These are phyloP conservation scores for Peronospora farinosa DNA, from an alignment of 352 stramenopile genomes.

Conservation along the genomic window DNA sequence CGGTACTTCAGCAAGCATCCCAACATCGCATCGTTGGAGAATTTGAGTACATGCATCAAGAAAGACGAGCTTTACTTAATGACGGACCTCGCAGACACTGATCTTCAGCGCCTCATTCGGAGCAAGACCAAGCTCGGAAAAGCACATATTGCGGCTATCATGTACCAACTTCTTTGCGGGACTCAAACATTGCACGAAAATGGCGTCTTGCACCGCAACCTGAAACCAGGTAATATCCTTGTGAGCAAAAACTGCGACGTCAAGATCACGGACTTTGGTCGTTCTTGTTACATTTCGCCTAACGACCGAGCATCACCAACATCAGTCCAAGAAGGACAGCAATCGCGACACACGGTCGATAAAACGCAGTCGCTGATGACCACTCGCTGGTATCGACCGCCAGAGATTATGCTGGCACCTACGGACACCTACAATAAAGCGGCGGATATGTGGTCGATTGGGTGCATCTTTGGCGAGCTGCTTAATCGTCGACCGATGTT, in stretches of 20 bases:
- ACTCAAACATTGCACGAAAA: conserved; percentile 89
- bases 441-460: conserved; percentile 85
- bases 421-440: conserved; percentile 72
- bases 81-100: conserved; percentile 92
- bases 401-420: conserved; percentile 82
- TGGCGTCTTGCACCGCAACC: conserved; percentile 75
- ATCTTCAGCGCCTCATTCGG: conserved; percentile 87
- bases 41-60: conserved; percentile 74
- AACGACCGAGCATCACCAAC: conserved; percentile 15
- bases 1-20: conserved; percentile 86
- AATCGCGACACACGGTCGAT: conserved; percentile 29
- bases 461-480: conserved; percentile 92
- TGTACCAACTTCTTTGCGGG: conserved; percentile 89
- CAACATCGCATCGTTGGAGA: conserved; percentile 81
- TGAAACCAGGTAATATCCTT: conserved; percentile 83
- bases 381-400: conserved; percentile 76
- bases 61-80: conserved; percentile 93
- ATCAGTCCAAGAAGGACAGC: conserved; percentile 10
- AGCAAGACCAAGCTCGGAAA: conserved; percentile 84
- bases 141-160: conserved; percentile 85
- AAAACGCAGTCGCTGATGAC: conserved; percentile 71
- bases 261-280: conserved; percentile 82
- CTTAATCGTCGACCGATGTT: conserved; percentile 74
- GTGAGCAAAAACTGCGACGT: conserved; percentile 82
- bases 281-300: conserved; percentile 66